Base-by-base conservation (phyloP, 2,329 filamentous ascomycete genomes). In the Penicillium sp. region DNA sequence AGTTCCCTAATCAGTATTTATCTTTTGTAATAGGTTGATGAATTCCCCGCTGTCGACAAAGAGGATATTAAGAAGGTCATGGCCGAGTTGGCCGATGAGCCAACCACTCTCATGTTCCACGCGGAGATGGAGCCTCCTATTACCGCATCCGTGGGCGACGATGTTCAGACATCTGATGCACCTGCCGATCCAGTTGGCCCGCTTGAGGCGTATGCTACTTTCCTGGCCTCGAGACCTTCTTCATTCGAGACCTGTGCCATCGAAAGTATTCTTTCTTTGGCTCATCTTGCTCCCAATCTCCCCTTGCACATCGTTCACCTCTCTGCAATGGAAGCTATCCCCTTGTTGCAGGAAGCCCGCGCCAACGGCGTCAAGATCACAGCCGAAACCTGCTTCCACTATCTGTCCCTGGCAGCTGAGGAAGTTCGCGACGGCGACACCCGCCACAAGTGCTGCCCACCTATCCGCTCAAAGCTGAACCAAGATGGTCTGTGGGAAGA, bases 41-140 rank as follows among this genome's bases (percentile, higher is more conserved):
- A 98, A 65, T 98, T 98, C 68, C 93, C 93, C 0, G 88, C 89
- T 24, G 84, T 97, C n/a, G 85, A 85, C 0, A 78, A 87, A 1
- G 68, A 72, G 13, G 93, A 97, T 67, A 86, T 97, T 51, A 75
- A 79, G 1, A 78, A 86, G 34, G 90, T 87, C 38, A 90, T 98
- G 80, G 75, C 76, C 28, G 87, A 85, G 41, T 79, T 98, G 53
- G 86, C 87, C 53, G 82, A 88, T 59, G 79, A 84, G 47, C 79
- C 88, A 17, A 97, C 93, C 2, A 95, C 89, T 0, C 82, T 97
- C 61, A 97, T 98, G 91, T 98, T 98, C 74, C 93, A 98, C 66
- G 93, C 93, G 49, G 93, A 98, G 70, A 97, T 96, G 89, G 84
- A 94, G 12, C 89, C 91, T n/a, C 87, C 88, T 17, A 86, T 90